Conservation (phyloP, 2,329 filamentous ascomycete genomes). For the Alternaria dauci region DNA sequence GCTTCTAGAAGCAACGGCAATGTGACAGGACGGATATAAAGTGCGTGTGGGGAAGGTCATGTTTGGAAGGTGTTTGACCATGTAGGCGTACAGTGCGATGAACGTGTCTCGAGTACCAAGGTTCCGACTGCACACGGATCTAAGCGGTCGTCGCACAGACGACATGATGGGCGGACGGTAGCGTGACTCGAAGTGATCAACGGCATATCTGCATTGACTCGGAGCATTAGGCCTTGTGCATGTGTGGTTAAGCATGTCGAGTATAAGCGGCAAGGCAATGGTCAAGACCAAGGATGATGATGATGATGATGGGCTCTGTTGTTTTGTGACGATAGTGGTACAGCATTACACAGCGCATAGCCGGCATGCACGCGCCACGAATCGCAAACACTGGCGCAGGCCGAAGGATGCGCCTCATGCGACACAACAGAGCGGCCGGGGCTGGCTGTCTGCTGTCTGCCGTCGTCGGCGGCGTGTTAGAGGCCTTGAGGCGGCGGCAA, state of each 20-base stretch:
- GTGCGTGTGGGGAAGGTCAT: constrained; percentile 9
- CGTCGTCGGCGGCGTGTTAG: constrained; percentile 35
- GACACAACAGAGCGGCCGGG: constrained; percentile 8
- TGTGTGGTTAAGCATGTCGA: constrained; percentile 1
- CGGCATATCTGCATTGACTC: background rate
- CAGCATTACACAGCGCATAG: constrained; percentile 6
- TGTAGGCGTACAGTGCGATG: constrained; percentile 13
- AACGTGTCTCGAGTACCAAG: constrained; percentile 14
- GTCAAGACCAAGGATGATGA: constrained; percentile 9
- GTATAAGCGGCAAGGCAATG: background rate
- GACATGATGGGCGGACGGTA: constrained; percentile 10
- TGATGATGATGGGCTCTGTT: background rate
- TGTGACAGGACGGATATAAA: constrained; percentile 23
- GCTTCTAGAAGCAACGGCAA: constrained; percentile 29
- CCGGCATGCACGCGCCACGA: constrained; percentile 8
- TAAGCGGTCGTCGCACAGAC: constrained; percentile 16
- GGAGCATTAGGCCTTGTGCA: constrained; percentile 15
- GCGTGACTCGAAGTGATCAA: constrained; percentile 2
- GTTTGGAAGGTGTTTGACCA: constrained; percentile 17
- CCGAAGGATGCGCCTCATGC: constrained; percentile 17
- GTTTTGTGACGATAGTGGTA: constrained; percentile 11
- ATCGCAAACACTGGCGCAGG: constrained; percentile 14
- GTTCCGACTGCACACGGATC: constrained; percentile 11
- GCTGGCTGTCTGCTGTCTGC: constrained; percentile 1
- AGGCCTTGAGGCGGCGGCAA: constrained; percentile 18